phyloP scores from a whole-genome alignment of 225 moss, liverwort and hornwort species.

The Takakia lepidozioides region DNA sequence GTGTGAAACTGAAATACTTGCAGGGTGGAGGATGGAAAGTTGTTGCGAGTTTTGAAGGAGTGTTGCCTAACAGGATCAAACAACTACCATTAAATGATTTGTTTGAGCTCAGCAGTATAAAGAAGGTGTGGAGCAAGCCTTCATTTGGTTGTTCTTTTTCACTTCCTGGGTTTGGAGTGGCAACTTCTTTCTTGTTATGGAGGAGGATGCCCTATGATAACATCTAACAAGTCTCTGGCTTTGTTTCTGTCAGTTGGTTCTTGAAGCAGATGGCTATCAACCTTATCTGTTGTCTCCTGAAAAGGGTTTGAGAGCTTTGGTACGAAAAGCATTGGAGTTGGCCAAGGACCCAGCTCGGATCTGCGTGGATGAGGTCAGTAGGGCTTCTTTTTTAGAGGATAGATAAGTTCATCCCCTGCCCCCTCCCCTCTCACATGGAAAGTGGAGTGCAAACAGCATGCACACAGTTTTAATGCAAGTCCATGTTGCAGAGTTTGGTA shows the following conservation, averaged over 20 bases:
- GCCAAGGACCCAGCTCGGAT: conserved; percentile 45
- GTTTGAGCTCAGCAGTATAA: conserved; percentile 45
- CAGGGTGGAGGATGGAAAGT: conserved; percentile 60
- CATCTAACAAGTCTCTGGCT: too few species aligned
- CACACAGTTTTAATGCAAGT: too few species aligned
- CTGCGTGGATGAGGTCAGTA: conserved; percentile 55
- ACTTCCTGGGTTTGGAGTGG: too few species aligned
- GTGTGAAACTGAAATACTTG: not conserved
- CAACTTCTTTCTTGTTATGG: too few species aligned
- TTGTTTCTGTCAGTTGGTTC: conserved; percentile 49
- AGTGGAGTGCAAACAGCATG: too few species aligned
- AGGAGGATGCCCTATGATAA: too few species aligned
- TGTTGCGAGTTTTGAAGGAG: conserved; percentile 50
- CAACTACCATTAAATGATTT: conserved; percentile 28
- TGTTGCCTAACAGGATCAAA: conserved; percentile 40
- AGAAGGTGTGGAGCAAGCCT: conserved; percentile 23
- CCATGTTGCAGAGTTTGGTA: too few species aligned
- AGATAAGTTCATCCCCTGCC: too few species aligned
- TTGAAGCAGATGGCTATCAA: conserved; percentile 58
- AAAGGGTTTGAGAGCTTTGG: conserved; percentile 45
- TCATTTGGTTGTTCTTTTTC: too few species aligned
- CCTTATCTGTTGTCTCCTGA: conserved; percentile 50
- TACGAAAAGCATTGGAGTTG: conserved; percentile 43
- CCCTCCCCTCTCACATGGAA: too few species aligned
- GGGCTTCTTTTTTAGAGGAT: too few species aligned